Conservation (phyloP, 495 filamentous ascomycete genomes). For the Talaromyces thailandensis region DNA sequence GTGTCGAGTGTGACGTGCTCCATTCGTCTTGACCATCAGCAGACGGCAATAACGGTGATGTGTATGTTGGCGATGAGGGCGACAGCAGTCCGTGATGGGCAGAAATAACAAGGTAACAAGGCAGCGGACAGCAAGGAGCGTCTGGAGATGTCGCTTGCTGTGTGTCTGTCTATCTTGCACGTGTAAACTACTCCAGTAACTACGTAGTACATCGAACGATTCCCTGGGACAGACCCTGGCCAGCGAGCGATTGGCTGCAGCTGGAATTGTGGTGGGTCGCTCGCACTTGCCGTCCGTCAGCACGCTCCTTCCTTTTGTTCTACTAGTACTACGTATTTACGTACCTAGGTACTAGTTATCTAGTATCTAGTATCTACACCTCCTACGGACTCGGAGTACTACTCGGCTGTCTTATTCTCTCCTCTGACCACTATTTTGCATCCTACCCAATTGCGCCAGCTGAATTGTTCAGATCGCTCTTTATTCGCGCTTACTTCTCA, state of each 20-base stretch:
- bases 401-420: background rate
- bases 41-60: background rate
- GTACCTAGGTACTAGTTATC: no score
- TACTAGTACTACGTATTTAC: background rate
- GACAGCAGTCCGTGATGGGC: background rate
- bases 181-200: background rate
- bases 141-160: background rate
- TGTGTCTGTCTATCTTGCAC: background rate
- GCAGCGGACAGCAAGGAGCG: background rate
- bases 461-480: no score
- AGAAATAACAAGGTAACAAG: background rate
- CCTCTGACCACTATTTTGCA: background rate
- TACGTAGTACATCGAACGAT: no score
- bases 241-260: background rate
- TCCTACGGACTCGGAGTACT: no score
- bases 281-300: no score
- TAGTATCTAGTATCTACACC: no score
- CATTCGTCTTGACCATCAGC: conserved; percentile 5
- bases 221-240: background rate
- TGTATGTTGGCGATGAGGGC: background rate
- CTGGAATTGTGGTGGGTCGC: background rate
- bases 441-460: background rate
- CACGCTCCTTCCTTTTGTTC: background rate
- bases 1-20: conserved; percentile 3
- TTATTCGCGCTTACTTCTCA: no score